Base-by-base conservation (phyloP, 2,329 filamentous ascomycete species). In the Alternaria conjuncta region DNA sequence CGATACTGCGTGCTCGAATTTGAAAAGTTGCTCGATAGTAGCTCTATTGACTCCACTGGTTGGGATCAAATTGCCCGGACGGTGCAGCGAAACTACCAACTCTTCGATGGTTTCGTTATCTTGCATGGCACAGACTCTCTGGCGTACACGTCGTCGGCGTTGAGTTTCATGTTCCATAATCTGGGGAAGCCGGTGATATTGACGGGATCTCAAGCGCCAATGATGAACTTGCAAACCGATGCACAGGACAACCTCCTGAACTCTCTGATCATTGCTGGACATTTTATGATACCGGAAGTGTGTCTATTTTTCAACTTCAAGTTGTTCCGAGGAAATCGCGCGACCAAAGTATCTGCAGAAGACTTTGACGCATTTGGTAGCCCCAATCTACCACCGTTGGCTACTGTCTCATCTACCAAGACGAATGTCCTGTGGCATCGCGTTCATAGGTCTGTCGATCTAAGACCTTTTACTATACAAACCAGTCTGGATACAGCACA, bases 281-380 rank as follows among this genome's bases (percentile, higher is more conserved):
- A 96, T 64, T 97, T 97, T 76, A 92, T 93, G 82, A 93, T 97
- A 61, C 94, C 94, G 0, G 94, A 97, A 79, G 94, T 97, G 57
- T 94, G 93, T 77, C 86, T 97, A 36, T 97, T 96, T 84, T 97
- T 97, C 85, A 93, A 96, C 80, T 92, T 96, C 82, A 93, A 90
- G 70, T 87, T 97, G 20, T 96, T 94, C 82, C 89, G 94, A 25
- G 94, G 94, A 15, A 97, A 97, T 80, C 86, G 94, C 63, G 90
- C 92, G 10, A 96, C 92, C 66, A 97, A 97, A 80, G 89, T 96
- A 30, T 94, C 93, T 13, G 92, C 94, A 6, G 92, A 92, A 62
- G 89, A 92, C 57, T 97, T 96, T 77, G 89, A 92, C 61, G 94
- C 93, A 7, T 97, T 97, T 79, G 91, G 89, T 61, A 93, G 91